Conservation (phyloP, 306 rosid species). For the Begonia fuchsioides region DNA sequence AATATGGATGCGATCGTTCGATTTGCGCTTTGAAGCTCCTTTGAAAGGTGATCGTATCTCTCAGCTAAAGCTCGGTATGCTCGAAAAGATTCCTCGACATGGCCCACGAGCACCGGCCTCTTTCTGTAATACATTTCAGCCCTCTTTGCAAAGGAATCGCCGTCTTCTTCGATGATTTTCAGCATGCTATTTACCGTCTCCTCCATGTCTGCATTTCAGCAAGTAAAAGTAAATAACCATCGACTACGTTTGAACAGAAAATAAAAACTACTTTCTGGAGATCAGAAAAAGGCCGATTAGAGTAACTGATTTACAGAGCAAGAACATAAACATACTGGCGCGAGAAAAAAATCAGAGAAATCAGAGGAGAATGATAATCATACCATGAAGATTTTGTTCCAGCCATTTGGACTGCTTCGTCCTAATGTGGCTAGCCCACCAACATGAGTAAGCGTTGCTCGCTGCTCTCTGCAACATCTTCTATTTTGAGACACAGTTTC, state of each 20-base stretch:
- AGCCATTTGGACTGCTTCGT: conserved; percentile 98
- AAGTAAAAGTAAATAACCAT: no score
- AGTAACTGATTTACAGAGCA: no score
- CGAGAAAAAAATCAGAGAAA: not conserved
- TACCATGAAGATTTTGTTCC: conserved; percentile 83
- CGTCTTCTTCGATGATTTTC: conserved; percentile 47
- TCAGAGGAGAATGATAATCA: not conserved
- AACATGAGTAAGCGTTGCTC: conserved; percentile 86
- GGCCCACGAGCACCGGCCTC: conserved; percentile 61
- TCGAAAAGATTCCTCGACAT: conserved; percentile 59
- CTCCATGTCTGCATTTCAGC: conserved; percentile 63
- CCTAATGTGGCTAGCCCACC: conserved; percentile 98
- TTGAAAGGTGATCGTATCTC: conserved; percentile 63
- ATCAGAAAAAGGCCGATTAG: no score
- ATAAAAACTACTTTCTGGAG: no score
- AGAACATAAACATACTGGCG: no score
- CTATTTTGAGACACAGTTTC: not conserved
- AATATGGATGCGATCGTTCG: conserved; percentile 65
- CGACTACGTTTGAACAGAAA: no score
- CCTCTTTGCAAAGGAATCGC: conserved; percentile 78
- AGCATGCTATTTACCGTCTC: conserved; percentile 47
- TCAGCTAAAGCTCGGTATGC: conserved; percentile 73
- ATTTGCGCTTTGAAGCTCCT: conserved; percentile 76
- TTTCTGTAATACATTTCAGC: conserved; percentile 86
- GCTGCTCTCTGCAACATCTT: conserved; percentile 89